These are phyloP conservation scores for Blastomyces parvus DNA, from an alignment of 2,329 filamentous ascomycete genomes.

Conservation along the genomic window DNA sequence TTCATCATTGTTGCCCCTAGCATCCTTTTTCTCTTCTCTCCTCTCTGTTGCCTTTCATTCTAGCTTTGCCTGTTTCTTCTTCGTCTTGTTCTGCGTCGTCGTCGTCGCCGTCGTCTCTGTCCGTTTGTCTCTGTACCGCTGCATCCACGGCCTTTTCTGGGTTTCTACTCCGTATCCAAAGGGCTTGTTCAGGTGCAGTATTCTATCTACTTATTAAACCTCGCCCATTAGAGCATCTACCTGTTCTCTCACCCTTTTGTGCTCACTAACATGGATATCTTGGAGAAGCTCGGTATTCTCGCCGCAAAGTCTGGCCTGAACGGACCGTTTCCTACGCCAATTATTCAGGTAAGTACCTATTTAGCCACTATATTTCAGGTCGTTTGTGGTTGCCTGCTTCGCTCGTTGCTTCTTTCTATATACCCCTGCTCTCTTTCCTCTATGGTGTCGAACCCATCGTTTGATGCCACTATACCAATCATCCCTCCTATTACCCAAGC, in stretches of 20 bases:
- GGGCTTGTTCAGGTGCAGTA: conserved; percentile 8
- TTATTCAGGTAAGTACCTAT: conserved; percentile 1
- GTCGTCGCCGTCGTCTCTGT: conserved; percentile 17
- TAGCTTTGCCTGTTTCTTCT: neutral
- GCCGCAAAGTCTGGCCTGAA: conserved; percentile 5
- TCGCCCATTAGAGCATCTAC: neutral
- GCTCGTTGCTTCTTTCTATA: neutral
- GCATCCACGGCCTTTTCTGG: conserved; percentile 6
- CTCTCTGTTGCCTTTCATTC: conserved; percentile 45
- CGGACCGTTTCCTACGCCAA: neutral
- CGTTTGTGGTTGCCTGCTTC: neutral
- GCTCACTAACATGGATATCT: conserved; percentile 12
- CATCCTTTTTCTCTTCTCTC: conserved; percentile 52
- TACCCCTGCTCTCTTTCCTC: neutral
- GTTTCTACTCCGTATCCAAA: conserved; percentile 10
- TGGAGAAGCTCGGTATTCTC: conserved; percentile 13
- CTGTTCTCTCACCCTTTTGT: neutral
- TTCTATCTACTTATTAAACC: neutral
- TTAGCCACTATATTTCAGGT: neutral
- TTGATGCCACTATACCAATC: neutral
- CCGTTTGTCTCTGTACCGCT: conserved; percentile 8
- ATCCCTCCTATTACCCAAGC: neutral
- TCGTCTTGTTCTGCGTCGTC: conserved; percentile 21
- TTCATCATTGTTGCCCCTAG: conserved; percentile 42
- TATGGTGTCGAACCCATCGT: neutral